These are phyloP conservation scores for Coffea canephora DNA, from an alignment of 257 asterid genomes.

Conservation along the genomic window DNA sequence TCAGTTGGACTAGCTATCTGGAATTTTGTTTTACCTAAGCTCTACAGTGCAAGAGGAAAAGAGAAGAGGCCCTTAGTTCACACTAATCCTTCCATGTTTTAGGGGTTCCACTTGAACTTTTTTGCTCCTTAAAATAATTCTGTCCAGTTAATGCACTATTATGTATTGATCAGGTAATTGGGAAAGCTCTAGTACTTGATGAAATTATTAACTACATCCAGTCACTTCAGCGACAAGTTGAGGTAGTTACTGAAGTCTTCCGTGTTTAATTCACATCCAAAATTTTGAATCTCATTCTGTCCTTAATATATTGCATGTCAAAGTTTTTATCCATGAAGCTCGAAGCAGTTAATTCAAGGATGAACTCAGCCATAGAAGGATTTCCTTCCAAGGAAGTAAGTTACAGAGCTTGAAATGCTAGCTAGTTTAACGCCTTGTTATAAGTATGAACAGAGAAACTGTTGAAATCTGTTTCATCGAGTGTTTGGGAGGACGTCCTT, in stretches of 20 bases:
- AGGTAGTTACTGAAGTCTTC: slow-evolving; percentile 44
- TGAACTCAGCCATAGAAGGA: slow-evolving; percentile 54
- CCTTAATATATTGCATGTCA: background rate
- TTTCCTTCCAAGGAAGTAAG: slow-evolving; percentile 78
- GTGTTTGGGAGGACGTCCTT: background rate
- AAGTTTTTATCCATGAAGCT: slow-evolving; percentile 97
- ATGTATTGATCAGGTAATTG: slow-evolving; percentile 54
- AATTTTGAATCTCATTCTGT: background rate
- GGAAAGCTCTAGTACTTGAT: slow-evolving; percentile 90
- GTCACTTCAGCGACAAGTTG: slow-evolving; percentile 88
- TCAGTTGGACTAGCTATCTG: background rate
- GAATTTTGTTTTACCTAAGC: background rate
- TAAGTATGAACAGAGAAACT: background rate
- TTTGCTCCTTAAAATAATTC: background rate
- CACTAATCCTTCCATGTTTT: background rate
- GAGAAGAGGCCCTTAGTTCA: background rate
- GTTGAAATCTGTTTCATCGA: background rate
- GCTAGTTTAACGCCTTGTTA: background rate
- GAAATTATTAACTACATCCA: slow-evolving; percentile 88
- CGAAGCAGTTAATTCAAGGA: slow-evolving; percentile 79
- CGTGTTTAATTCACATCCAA: background rate
- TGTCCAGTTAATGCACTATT: background rate
- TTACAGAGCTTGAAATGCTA: slow-evolving; percentile 2
- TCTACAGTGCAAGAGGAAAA: no score
- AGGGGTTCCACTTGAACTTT: slow-evolving; percentile 8